Evolutionary conservation across 176 grass and related monocot species (phyloP).

Genomic region (Avena sativa): DNA sequence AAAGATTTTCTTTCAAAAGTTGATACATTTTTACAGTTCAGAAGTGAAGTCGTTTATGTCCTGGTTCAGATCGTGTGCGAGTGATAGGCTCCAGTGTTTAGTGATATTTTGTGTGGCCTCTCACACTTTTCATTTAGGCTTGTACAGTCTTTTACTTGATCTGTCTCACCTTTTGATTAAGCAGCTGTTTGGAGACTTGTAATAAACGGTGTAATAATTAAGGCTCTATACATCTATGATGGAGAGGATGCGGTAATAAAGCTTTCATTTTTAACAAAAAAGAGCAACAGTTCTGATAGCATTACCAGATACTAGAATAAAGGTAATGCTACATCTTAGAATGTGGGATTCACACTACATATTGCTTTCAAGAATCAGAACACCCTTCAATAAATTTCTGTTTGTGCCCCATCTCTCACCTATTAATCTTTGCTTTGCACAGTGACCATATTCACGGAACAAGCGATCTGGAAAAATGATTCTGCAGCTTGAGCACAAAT

Average conservation of each 20-base stretch:
- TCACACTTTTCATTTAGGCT: not conserved
- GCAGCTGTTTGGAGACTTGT: too few species aligned
- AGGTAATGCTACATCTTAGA: not conserved
- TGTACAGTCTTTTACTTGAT: not conserved
- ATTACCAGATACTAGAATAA: not conserved
- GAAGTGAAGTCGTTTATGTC: not conserved
- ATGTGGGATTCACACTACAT: not conserved
- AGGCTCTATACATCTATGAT: not conserved
- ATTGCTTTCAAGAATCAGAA: not conserved
- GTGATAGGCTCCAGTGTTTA: not conserved
- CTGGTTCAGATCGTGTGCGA: not conserved
- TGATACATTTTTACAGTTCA: not conserved
- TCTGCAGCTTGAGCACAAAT: not conserved
- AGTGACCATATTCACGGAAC: not conserved
- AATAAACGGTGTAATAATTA: not conserved
- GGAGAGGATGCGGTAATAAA: not conserved
- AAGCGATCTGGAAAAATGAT: not conserved
- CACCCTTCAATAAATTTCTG: not conserved
- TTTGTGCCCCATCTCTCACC: not conserved
- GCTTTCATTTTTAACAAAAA: not conserved
- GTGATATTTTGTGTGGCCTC: not conserved
- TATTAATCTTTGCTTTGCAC: not conserved
- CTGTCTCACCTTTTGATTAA: not conserved
- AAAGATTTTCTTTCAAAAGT: not conserved
- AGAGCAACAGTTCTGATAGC: not conserved